Evolutionary conservation across 768 basidiomycete species (phyloP).

Genomic region (Lentinula raphanica): DNA sequence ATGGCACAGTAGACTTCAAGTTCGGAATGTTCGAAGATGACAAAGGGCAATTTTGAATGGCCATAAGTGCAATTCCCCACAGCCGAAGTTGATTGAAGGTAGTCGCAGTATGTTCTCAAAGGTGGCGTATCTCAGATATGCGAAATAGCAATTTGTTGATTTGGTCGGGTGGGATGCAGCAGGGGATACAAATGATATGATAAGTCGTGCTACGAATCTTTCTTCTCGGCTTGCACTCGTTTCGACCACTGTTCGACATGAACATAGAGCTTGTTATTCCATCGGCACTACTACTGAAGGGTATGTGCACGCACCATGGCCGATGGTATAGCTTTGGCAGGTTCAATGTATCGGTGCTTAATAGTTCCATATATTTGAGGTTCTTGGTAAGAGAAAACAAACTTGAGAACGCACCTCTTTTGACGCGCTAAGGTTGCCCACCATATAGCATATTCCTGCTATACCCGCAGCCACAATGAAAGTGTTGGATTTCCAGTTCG

Average conservation of each 20-base stretch:
- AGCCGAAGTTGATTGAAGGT: too few relatives aligned
- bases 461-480: constrained; percentile 49
- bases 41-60: too few relatives aligned
- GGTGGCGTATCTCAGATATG: too few relatives aligned
- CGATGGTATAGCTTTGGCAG: constrained; percentile 55
- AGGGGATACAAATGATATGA: too few relatives aligned
- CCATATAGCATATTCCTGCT: constrained; percentile 42
- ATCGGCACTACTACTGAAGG: not conserved
- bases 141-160: too few relatives aligned
- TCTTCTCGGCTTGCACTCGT: constrained; percentile 23
- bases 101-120: too few relatives aligned
- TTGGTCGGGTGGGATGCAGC: not conserved
- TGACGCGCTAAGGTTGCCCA: constrained; percentile 52
- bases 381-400: not conserved
- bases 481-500: constrained; percentile 65
- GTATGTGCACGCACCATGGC: constrained; percentile 38
- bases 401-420: constrained; percentile 42
- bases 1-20: too few relatives aligned
- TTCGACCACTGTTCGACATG: constrained; percentile 38
- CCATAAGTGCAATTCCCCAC: too few relatives aligned
- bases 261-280: too few relatives aligned
- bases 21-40: too few relatives aligned
- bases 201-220: not conserved
- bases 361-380: not conserved
- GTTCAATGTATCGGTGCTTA: constrained; percentile 42